Base-by-base conservation (phyloP, 768 basidiomycete species). In the Termitomyces sp. region DNA sequence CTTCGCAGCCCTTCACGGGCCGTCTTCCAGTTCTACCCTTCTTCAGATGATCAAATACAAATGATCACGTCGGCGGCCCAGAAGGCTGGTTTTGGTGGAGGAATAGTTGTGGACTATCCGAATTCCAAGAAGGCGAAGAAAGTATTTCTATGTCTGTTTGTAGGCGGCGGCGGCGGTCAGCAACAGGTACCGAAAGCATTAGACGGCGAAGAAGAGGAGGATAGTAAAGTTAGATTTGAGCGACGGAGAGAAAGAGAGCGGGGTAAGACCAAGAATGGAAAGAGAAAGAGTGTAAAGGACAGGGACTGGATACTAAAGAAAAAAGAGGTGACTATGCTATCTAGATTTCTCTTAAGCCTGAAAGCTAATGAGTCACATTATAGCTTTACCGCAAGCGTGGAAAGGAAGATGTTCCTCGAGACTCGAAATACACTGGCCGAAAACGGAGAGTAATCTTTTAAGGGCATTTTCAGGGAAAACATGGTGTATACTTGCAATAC, bases 71-170 rank as follows among this genome's bases (percentile, higher is more conserved):
- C 87, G 2, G 87, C 86, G 60, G 97, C 97, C 3, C 93, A 93
- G 65, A 88, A 85, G 63, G 93, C 96, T 7, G 97, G 97, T 1
- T 99, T 99, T 68, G 93, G 94, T 4, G 97, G 97, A 51, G 97
- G 97, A 57, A 71, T 99, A 35, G 89, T 98, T 22, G 90, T 99
- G 38, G 97, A 99, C 72, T 99, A 93, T 68, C 95, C 96, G 1
- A 97, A 98, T 71, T 95, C 93, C 0, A 90, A 90, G 64, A 99
- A 95, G 70, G 96, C 94, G 21, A 84, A 81, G 65, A 99, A 98
- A 71, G 88, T 98, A 55, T 99, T 94, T 68, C 66, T 99, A 56
- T 95, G 94, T 67, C 73, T 99, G 54, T 91, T 91, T 68, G 91
- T 97, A 3, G 97, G 96, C 30, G 79, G 84, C 17, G 89, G 87